Percentiles rank a stretch among this genome's conserved stretches.
phyloP scores from a whole-genome alignment of 352 stramenopile species.

The Aphanomyces cochlioides region DNA sequence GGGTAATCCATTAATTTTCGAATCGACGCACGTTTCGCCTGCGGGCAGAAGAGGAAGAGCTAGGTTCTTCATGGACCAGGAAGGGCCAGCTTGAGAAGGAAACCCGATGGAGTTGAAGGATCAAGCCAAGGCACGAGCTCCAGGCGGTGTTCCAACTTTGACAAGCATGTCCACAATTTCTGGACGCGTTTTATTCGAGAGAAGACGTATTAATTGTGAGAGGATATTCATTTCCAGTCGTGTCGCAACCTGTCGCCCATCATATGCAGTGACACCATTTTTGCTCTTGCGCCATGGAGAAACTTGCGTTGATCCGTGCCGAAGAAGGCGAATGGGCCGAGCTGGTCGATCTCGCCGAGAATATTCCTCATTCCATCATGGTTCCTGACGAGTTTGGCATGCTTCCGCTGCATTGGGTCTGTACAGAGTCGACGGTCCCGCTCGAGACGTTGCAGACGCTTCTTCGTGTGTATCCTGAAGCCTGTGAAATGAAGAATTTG shows the following conservation, averaged over 20 bases:
- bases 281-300: not conserved
- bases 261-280: not conserved
- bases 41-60: too few species aligned
- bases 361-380: constrained; percentile 45
- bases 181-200: too few species aligned
- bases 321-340: constrained; percentile 68
- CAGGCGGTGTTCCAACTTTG: too few species aligned
- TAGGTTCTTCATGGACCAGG: too few species aligned
- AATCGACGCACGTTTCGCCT: too few species aligned
- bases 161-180: too few species aligned
- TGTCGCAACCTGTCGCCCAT: too few species aligned
- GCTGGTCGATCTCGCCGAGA: constrained; percentile 44
- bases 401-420: constrained; percentile 80
- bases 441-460: constrained; percentile 50
- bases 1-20: too few species aligned
- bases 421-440: constrained; percentile 52
- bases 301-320: constrained; percentile 30
- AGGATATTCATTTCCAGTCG: constrained; percentile 5
- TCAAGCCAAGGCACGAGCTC: too few species aligned
- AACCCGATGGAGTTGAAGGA: too few species aligned
- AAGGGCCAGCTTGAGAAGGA: too few species aligned
- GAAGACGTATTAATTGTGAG: not conserved
- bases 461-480: constrained; percentile 49
- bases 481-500: constrained; percentile 61
- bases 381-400: constrained; percentile 79